Percentiles rank a stretch among this genome's conserved stretches.
phyloP scores from a whole-genome alignment of 2,329 filamentous ascomycete species.

The Colletotrichum sp. region DNA sequence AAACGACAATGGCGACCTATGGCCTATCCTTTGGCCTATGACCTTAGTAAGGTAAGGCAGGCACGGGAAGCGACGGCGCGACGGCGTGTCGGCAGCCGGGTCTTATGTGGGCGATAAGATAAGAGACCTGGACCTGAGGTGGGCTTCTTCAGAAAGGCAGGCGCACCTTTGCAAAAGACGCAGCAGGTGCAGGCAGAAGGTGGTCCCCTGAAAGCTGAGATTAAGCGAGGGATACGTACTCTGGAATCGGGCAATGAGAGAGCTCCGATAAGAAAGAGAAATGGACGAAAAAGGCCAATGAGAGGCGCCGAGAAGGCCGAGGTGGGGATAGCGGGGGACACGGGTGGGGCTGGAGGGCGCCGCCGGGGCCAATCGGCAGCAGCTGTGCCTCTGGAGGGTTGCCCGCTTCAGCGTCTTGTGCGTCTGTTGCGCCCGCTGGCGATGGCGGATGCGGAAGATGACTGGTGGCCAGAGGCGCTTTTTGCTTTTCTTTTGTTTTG shows the following conservation, averaged over 20 bases:
- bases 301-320: not conserved
- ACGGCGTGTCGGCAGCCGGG: not conserved
- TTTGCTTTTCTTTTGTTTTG: not conserved
- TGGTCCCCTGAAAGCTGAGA: not conserved
- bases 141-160: not conserved
- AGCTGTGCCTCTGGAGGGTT: not conserved
- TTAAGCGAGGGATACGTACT: not conserved
- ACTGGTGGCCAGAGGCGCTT: not conserved
- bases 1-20: not conserved
- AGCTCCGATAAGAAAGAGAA: not conserved
- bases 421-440: slow-evolving; percentile 18
- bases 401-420: slow-evolving; percentile 4
- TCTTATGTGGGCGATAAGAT: not conserved
- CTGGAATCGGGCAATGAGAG: slow-evolving; percentile 1
- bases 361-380: not conserved
- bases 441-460: not conserved
- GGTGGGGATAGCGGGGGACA: not conserved
- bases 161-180: not conserved
- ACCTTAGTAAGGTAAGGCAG: not conserved
- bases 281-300: not conserved
- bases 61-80: not conserved
- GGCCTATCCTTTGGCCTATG: not conserved
- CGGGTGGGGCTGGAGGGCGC: not conserved
- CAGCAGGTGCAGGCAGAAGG: not conserved
- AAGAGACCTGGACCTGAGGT: not conserved